Base-by-base conservation (phyloP, 2,329 filamentous ascomycete species). In the Cryphonectria parasitica region DNA sequence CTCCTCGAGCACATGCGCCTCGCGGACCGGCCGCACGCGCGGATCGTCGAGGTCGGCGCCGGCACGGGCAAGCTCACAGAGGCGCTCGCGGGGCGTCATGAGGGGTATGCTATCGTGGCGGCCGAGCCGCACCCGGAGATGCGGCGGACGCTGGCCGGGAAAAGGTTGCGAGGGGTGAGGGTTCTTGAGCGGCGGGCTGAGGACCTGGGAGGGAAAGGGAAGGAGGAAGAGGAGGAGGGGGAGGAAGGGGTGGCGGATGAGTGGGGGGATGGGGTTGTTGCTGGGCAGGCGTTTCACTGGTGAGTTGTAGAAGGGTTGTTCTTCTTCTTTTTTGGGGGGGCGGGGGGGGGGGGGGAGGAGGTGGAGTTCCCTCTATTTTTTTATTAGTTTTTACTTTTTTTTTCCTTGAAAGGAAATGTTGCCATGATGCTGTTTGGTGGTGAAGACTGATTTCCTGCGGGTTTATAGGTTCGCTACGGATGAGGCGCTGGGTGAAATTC, bases 241-340 rank as follows among this genome's bases (percentile, higher is more conserved):
- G 90, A 84, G 4, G 85, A n/a, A 25, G 41, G 25, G 25, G 83
- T 85, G 2, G 78, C 89, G 8, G 83, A 86, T 72, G 87, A 83
- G 31, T 89, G 86, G 83, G 88, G 87, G 11, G 90, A 93, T 80
- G 90, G 84, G 3, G 86, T 91, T 43, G 82, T 93, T 75, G 87
- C 87, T 70, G 90, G 90, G 54, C 91, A 93, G 86, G 82, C 85
- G 17, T 88, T 87, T 76, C 86, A 88, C 75, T 90, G 88, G 88
- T 89, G 77, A 78, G 81, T 75, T 39, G 13, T 17, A 6, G 1
- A 2, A 2, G 25, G 28, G 25, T 2, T 5, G 1, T 3, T 5
- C n/a, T n/a, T n/a, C n/a, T 2, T 31, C 6, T 56, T 10, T 49
- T 49, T 10, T n/a, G 36, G 36, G 10, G 36, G 45, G 19, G 19